Conservation (phyloP, 1,284 basidiomycete genomes). For the Takashimella tepidaria region DNA sequence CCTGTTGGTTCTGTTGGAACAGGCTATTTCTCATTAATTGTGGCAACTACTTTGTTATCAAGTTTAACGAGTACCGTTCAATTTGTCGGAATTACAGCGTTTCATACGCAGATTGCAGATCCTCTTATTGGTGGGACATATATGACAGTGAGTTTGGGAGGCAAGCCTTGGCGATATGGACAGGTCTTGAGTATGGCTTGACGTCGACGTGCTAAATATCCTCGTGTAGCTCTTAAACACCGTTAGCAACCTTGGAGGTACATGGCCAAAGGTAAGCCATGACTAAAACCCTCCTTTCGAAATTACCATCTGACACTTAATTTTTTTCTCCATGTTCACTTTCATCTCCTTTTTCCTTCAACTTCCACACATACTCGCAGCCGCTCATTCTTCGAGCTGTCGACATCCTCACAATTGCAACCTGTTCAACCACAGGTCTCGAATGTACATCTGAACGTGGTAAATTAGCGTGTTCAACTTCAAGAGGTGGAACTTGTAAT, state of each 20-base stretch:
- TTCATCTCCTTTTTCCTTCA: too few species aligned
- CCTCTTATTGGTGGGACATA: conserved; percentile 96
- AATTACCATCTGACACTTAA: background rate
- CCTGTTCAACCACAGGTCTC: conserved; percentile 59
- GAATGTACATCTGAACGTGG: conserved; percentile 90
- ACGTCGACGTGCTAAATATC: conserved; percentile 1
- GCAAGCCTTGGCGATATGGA: background rate
- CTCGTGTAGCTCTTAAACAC: conserved; percentile 97
- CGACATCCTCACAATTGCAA: conserved; percentile 76
- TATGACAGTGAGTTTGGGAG: conserved; percentile 71
- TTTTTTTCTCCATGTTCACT: background rate
- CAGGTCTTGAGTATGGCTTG: background rate
- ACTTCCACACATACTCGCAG: too few species aligned
- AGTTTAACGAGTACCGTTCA: conserved; percentile 93
- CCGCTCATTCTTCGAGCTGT: conserved; percentile 58
- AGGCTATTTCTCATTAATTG: conserved; percentile 75
- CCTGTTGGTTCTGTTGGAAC: conserved; percentile 50
- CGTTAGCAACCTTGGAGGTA: conserved; percentile 93
- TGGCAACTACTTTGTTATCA: conserved; percentile 72
- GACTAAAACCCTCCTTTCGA: too few species aligned
- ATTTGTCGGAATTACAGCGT: conserved; percentile 96
- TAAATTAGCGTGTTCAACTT: conserved; percentile 67
- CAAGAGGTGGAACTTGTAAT: conserved; percentile 68
- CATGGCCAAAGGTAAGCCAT: conserved; percentile 88
- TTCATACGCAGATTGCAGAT: conserved; percentile 95